Base-by-base conservation (phyloP, 1,139 yeast species). In the Hyphopichia khmerensis region DNA sequence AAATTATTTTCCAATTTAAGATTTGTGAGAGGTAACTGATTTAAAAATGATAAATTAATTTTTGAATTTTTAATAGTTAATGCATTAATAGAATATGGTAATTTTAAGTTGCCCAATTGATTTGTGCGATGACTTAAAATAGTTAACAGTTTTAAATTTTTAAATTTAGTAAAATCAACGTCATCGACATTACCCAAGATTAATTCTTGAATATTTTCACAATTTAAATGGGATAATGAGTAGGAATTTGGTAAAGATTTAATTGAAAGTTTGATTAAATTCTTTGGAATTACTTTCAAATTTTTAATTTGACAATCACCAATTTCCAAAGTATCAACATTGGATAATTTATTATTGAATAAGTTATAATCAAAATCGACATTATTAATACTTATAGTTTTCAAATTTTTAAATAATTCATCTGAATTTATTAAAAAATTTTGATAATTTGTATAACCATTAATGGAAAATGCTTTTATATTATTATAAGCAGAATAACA, bases 361-460 rank as follows among this genome's bases (percentile, higher is more conserved):
- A 33, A 27, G n/a, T 2, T 16, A 19, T 33, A 33, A n/a, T 32
- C 35, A 18, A 33, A 33, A 16, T 9, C 16, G 13, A 38, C 35
- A 18, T 38, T 38, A 27, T 32, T 38, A 4, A 38, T 6, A 11
- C 31, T n/a, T n/a, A 38, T 18, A 18, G n/a, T 7, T 9, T 7
- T 24, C 19, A 38, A 33, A 11, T 33, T 24, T 2, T 6, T 10
- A 16, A 33, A 24, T 10, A 33, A 24, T 17, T 26, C 21, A 14
- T 32, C 24, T 16, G 11, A 7, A n/a, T 33, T 33, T 11, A 15
- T 24, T 5, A 33, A 16, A 17, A 38, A 33, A 11, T 15, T 19
- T 26, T 32, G 35, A 27, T 32, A 38, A 19, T 38, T 38, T 7
- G 40, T 26, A 26, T 32, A 24, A 13, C 40, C 40, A 27, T 38